These are phyloP conservation scores for Macrophomina phaseolina DNA, from an alignment of 2,329 filamentous ascomycete genomes.

Conservation along the genomic window DNA sequence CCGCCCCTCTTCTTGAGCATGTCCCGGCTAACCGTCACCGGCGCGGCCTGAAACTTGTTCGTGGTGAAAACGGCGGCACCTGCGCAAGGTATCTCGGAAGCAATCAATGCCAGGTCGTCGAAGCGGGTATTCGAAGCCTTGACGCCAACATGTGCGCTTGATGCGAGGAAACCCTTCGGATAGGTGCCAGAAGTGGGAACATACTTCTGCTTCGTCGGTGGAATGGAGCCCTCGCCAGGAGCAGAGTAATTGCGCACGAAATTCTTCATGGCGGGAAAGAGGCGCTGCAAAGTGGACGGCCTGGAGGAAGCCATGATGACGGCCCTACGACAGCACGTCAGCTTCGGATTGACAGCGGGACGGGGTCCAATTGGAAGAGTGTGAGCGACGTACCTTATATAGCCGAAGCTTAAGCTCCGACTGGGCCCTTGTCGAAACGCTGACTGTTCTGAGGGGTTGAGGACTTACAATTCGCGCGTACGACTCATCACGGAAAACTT, in stretches of 20 bases:
- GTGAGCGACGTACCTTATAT: slow-evolving; percentile 9
- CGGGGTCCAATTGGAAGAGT: not conserved
- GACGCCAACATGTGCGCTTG: slow-evolving; percentile 88
- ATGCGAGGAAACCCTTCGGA: slow-evolving; percentile 85
- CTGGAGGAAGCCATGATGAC: slow-evolving; percentile 26
- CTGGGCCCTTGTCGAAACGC: not conserved
- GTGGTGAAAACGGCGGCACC: slow-evolving; percentile 95
- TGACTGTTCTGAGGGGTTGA: not conserved
- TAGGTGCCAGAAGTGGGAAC: slow-evolving; percentile 85
- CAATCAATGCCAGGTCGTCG: slow-evolving; percentile 87
- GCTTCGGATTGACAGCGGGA: not conserved
- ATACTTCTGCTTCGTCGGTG: slow-evolving; percentile 86
- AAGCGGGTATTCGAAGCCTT: slow-evolving; percentile 91
- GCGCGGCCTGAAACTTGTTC: slow-evolving; percentile 97
- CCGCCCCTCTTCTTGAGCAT: slow-evolving; percentile 71
- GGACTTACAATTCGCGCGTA: slow-evolving; percentile 14
- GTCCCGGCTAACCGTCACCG: slow-evolving; percentile 82
- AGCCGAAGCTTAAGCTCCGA: slow-evolving; percentile 22
- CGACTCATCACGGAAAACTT: slow-evolving; percentile 22
- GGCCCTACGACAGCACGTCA: slow-evolving; percentile 16
- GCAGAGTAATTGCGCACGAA: slow-evolving; percentile 62
- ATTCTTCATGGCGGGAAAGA: slow-evolving; percentile 43
- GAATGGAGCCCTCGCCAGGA: slow-evolving; percentile 65
- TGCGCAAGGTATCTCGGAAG: slow-evolving; percentile 83
- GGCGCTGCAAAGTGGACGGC: slow-evolving; percentile 29